Evolutionary conservation across 2,329 filamentous ascomycete genomes (phyloP), one percentile per base, ranked within the genome.

Genomic region (Trichoderma hamatum): DNA sequence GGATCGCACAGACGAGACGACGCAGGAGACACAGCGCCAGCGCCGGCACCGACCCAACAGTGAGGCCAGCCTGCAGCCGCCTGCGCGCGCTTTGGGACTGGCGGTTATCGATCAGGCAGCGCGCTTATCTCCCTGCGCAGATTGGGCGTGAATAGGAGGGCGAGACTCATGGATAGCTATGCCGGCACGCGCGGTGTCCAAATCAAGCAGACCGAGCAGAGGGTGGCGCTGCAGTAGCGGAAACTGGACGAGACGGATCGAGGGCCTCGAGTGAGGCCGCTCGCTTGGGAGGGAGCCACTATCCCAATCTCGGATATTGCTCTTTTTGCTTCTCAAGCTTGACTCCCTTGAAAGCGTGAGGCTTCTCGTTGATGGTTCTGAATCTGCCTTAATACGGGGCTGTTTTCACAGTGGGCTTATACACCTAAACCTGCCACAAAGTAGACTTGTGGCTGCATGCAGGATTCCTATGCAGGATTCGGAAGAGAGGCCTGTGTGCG

Each of bases 131-230:
- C n/a, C 16, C 54, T 34, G 16, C 24, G 24, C 32, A 19, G 51
- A 26, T 32, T 36, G 13, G 55, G 54, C 16, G 54, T 36, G 30
- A 56, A 14, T 51, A 39, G 36, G 16, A 39, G 7, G 14, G 26
- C 52, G 32, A 59, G 36, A 28, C 28, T 49, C 63, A 9, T 26
- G 30, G 54, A 36, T 39, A 30, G 36, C n/a, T n/a, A 16, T 28
- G 32, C 49, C 49, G 61, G 61, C 61, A 64, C 32, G 55, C 62
- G 13, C 62, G 39, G 64, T 59, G 64, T 67, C 64, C 54, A 34
- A 67, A 67, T 67, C 64, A 55, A 67, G 64, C 36, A 36, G 64
- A 67, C 64, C 64, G 64, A 67, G 36, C 28, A 51, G 64, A 36
- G 54, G 64, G 64, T 51, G 64, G 64, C 58, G 51, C 66, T 19